A percentile compares a stretch with the other conserved stretches of the same genome.
Evolutionary conservation across 2,329 filamentous ascomycete species (phyloP).

Genomic region (Stromatinia cepivora): DNA sequence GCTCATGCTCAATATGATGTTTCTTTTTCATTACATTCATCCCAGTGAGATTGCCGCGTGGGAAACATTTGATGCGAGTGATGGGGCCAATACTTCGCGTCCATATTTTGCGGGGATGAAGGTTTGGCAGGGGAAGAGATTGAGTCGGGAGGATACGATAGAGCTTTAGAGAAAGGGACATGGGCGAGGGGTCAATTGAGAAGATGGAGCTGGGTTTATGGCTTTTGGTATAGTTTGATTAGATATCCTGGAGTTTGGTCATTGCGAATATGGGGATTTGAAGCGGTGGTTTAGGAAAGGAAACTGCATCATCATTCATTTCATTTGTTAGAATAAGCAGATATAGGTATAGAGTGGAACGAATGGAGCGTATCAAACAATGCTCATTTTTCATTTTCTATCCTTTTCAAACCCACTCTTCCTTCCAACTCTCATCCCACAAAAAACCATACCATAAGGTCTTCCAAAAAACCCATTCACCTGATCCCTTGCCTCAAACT

Average conservation of each 20-base stretch:
- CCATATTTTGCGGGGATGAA: constrained; percentile 13
- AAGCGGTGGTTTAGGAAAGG: neutral
- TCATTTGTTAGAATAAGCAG: neutral
- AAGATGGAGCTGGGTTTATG: accelerated
- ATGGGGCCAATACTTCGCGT: neutral
- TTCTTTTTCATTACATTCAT: constrained; percentile 9
- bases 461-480: neutral
- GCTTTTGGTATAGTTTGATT: neutral
- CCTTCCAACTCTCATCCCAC: neutral
- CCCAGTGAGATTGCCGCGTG: constrained; percentile 10
- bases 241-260: constrained; percentile 1
- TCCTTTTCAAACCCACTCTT: neutral
- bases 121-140: constrained; percentile 9
- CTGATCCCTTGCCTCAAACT: neutral
- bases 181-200: neutral
- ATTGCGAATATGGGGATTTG: neutral
- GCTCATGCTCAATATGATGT: constrained; percentile 16
- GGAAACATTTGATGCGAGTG: neutral
- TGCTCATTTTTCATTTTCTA: neutral
- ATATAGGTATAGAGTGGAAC: neutral
- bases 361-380: neutral
- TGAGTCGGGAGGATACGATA: neutral
- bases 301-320: neutral
- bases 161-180: no score
- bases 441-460: neutral